A percentile compares a stretch with the other conserved stretches of the same genome.
Conservation (phyloP, 169 alveolate species). For the Plasmodium vivax region DNA sequence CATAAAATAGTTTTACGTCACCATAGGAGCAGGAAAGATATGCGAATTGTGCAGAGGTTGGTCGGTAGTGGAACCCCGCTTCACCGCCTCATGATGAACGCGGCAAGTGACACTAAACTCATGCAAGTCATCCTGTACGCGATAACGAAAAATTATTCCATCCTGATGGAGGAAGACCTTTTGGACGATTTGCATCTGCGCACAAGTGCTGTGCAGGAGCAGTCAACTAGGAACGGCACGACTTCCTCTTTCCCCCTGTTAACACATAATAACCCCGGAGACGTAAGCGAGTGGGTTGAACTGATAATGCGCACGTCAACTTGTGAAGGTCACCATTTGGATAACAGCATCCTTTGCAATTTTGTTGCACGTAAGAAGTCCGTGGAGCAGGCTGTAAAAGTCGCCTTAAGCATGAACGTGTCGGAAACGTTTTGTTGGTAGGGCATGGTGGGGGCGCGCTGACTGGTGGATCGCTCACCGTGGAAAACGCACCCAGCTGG, state of each 20-base stretch:
- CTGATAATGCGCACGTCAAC: not conserved
- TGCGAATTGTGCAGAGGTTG: not conserved
- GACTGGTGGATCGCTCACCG: not conserved
- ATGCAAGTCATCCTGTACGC: constrained; percentile 9
- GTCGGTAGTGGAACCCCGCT: not conserved
- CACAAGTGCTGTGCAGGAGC: not conserved
- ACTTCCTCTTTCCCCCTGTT: not conserved
- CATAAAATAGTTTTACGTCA: constrained; percentile 14
- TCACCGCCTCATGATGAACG: not conserved
- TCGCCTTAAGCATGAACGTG: not conserved
- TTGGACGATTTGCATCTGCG: constrained; percentile 14
- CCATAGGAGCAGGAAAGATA: constrained; percentile 17
- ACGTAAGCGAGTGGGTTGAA: not conserved
- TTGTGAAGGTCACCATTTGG: not conserved
- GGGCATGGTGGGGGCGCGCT: not conserved
- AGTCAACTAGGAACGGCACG: not conserved
- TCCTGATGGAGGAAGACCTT: constrained; percentile 4
- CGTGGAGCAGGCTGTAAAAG: not conserved
- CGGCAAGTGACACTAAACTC: not conserved
- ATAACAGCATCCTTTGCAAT: constrained; percentile 13
- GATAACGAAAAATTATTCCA: constrained; percentile 19
- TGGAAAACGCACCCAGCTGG: not conserved
- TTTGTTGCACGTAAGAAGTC: constrained; percentile 23
- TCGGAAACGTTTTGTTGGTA: not conserved
- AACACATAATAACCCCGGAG: not conserved